phyloP scores from a whole-genome alignment of 2,329 filamentous ascomycete genomes.

The Huntiella moniliformis region DNA sequence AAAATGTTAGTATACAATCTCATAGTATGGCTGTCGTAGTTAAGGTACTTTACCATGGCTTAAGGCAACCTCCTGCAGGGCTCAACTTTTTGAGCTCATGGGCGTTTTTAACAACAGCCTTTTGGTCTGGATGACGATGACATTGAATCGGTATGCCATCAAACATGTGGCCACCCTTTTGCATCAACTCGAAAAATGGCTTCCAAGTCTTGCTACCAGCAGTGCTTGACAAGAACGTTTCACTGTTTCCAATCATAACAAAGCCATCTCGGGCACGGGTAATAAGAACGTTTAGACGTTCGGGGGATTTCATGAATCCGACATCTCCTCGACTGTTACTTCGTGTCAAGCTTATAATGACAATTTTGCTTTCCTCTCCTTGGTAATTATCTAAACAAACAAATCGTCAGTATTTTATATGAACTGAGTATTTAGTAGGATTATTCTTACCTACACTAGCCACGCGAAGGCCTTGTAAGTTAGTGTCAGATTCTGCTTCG shows the following conservation, averaged over 20 bases:
- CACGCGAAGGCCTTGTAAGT: conserved; percentile 34
- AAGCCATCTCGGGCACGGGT: conserved; percentile 46
- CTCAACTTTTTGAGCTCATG: conserved; percentile 42
- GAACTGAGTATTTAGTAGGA: not conserved
- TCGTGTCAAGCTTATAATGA: conserved; percentile 47
- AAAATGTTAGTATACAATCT: not conserved
- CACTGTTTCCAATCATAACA: conserved; percentile 51
- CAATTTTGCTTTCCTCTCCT: conserved; percentile 57
- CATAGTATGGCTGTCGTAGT: not conserved
- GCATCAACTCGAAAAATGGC: conserved; percentile 37
- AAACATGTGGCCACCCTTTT: conserved; percentile 30
- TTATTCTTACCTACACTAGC: conserved; percentile 46
- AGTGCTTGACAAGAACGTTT: conserved; percentile 43
- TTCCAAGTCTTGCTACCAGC: conserved; percentile 29
- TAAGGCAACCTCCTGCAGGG: conserved; percentile 51
- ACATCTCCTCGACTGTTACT: conserved; percentile 47
- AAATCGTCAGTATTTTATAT: not conserved
- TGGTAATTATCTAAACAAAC: conserved; percentile 49
- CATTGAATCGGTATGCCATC: conserved; percentile 44
- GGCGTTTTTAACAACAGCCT: conserved; percentile 24
- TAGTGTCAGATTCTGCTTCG: conserved; percentile 27
- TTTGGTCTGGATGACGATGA: conserved; percentile 35
- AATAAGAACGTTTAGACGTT: conserved; percentile 52
- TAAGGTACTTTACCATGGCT: conserved; percentile 27
- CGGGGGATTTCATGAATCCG: conserved; percentile 47